Conservation (phyloP, 2,329 filamentous ascomycete species). For the Aureobasidium subglaciale region DNA sequence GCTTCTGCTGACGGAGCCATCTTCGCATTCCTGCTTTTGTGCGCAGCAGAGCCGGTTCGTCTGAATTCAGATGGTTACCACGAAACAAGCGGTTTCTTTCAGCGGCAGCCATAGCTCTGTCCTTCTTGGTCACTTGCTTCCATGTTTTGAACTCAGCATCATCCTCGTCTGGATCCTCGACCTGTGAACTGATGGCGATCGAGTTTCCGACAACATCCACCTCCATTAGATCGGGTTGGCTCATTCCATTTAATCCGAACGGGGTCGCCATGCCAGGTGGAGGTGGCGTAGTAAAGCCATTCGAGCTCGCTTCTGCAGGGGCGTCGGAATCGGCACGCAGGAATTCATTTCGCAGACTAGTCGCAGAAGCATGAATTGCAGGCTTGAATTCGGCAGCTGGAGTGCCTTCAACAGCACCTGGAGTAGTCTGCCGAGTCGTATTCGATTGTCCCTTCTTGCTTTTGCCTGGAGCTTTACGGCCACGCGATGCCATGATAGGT, state of each 20-base stretch:
- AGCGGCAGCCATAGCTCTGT: conserved; percentile 77
- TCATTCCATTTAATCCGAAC: conserved; percentile 62
- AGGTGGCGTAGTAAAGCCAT: conserved; percentile 79
- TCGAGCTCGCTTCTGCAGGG: conserved; percentile 65
- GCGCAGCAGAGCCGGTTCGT: conserved; percentile 80
- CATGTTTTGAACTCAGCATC: conserved; percentile 91
- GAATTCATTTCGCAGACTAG: conserved; percentile 46
- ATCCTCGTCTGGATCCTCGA: conserved; percentile 75
- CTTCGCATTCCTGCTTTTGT: conserved; percentile 84
- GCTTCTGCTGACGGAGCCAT: conserved; percentile 70
- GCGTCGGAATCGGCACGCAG: conserved; percentile 65
- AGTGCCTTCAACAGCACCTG: conserved; percentile 70
- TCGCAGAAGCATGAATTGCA: conserved; percentile 41
- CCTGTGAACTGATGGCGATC: conserved; percentile 57
- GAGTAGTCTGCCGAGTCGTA: conserved; percentile 62
- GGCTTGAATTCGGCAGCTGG: conserved; percentile 71
- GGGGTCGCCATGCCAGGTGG: conserved; percentile 67
- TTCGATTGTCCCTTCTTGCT: conserved; percentile 58
- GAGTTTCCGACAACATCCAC: conserved; percentile 66
- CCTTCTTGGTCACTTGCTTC: conserved; percentile 98
- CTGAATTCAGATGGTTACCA: conserved; percentile 72
- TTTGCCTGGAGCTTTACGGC: conserved; percentile 77
- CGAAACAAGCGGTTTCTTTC: conserved; percentile 82
- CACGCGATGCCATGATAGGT: conserved; percentile 95
- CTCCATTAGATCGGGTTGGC: conserved; percentile 80